Percentiles rank a stretch among this genome's conserved stretches.
Evolutionary conservation across 108 stramenopile species (phyloP).

Genomic region (Cyclostephanos invisitatus): DNA sequence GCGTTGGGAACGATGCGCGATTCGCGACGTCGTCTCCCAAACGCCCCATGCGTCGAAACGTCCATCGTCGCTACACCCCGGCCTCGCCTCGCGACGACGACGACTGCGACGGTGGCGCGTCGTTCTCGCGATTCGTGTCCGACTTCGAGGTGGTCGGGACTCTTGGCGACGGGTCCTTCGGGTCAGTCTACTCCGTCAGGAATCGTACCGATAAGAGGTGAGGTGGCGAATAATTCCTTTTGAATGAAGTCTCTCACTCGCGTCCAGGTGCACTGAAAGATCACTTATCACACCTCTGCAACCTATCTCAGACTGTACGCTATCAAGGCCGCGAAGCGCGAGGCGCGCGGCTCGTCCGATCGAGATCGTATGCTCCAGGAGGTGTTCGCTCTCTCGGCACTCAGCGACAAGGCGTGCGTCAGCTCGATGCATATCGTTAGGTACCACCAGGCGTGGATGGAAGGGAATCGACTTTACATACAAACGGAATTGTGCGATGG

Average conservation of each 20-base stretch:
- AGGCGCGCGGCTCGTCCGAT: conserved; percentile 62
- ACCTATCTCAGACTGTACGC: conserved; percentile 88
- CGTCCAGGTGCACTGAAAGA: too few species aligned
- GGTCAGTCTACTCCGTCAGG: conserved; percentile 76
- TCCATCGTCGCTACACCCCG: conserved; percentile 10
- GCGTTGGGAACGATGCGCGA: conserved; percentile 2
- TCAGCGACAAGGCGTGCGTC: conserved; percentile 73
- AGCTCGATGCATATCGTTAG: conserved; percentile 89
- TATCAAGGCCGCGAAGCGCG: conserved; percentile 78
- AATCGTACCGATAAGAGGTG: conserved; percentile 76
- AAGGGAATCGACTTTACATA: conserved; percentile 82
- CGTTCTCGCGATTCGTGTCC: conserved; percentile 60
- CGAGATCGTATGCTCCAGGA: conserved; percentile 84
- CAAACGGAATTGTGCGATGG: conserved; percentile 81
- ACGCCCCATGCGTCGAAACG: background rate
- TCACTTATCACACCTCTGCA: too few species aligned
- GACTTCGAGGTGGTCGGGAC: conserved; percentile 82
- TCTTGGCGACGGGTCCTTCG: conserved; percentile 81
- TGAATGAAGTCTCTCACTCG: too few species aligned
- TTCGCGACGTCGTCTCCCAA: conserved; percentile 12
- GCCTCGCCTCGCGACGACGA: background rate
- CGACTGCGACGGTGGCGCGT: background rate
- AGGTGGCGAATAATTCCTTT: too few species aligned
- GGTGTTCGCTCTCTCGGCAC: conserved; percentile 83
- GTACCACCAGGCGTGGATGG: conserved; percentile 92